These are phyloP conservation scores for Raddia distichophylla DNA, from an alignment of 176 grass and related monocot genomes.

Conservation along the genomic window DNA sequence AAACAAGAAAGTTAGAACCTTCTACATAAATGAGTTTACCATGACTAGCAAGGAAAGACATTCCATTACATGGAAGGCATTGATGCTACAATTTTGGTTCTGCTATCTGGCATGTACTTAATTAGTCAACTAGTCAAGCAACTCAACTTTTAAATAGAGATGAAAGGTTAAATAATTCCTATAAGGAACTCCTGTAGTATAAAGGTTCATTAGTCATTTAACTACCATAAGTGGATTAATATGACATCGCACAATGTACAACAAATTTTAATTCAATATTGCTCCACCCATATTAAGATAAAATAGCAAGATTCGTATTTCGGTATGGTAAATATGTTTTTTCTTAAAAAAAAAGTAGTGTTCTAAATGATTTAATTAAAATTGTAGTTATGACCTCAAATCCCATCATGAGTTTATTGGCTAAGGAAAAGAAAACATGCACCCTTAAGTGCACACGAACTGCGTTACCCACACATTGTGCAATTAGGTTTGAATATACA, in stretches of 20 bases:
- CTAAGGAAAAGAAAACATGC: not conserved
- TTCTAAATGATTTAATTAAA: conserved; percentile 7
- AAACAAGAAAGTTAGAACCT: conserved; percentile 15
- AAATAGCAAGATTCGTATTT: not conserved
- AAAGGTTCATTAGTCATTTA: not conserved
- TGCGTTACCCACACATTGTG: not conserved
- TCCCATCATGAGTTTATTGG: conserved; percentile 2
- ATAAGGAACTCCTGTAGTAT: not conserved
- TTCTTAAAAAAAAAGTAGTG: not conserved
- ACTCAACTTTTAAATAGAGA: not conserved
- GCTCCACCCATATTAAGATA: not conserved
- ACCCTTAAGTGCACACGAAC: not conserved
- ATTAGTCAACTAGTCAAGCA: not conserved
- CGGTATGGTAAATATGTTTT: not conserved
- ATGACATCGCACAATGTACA: not conserved
- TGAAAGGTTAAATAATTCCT: not conserved
- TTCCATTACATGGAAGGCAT: not conserved
- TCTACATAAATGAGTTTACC: not conserved
- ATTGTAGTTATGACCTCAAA: not conserved
- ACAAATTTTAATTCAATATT: not conserved
- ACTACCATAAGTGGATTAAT: not conserved
- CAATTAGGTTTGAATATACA: too few relatives aligned
- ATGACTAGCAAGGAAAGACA: conserved; percentile 1
- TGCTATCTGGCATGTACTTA: not conserved
- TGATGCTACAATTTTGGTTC: not conserved